phyloP scores from a whole-genome alignment of 2,329 filamentous ascomycete species.

The Nemania serpens region DNA sequence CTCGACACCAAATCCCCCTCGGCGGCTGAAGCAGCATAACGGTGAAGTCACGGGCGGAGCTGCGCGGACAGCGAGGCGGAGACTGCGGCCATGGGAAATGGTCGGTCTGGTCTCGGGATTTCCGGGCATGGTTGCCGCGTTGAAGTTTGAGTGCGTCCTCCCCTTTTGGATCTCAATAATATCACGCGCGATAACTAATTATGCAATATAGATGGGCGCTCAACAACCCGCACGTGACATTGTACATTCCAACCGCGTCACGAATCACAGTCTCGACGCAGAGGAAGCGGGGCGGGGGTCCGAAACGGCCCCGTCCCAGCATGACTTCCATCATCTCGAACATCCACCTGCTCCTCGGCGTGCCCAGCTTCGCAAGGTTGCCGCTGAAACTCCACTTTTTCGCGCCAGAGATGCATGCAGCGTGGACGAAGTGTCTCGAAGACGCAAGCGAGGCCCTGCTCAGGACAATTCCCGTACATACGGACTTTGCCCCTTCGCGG shows the following conservation, averaged over 20 bases:
- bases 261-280: slow-evolving; percentile 60
- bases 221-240: slow-evolving; percentile 80
- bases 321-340: slow-evolving; percentile 76
- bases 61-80: slow-evolving; percentile 69
- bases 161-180: neutral
- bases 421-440: slow-evolving; percentile 67
- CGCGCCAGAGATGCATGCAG: slow-evolving; percentile 65
- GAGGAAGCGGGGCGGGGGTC: slow-evolving; percentile 58
- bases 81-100: slow-evolving; percentile 88
- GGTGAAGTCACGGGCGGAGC: slow-evolving; percentile 82
- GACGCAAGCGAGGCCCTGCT: slow-evolving; percentile 54
- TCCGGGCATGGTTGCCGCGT: slow-evolving; percentile 79
- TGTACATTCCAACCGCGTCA: slow-evolving; percentile 71
- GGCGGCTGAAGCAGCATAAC: slow-evolving; percentile 91
- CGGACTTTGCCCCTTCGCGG: slow-evolving; percentile 55
- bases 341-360: slow-evolving; percentile 77
- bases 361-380: slow-evolving; percentile 81
- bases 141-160: slow-evolving; percentile 86
- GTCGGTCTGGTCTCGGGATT: slow-evolving; percentile 85
- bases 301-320: slow-evolving; percentile 61
- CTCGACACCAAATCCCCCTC: slow-evolving; percentile 84
- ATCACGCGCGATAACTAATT: slow-evolving; percentile 23
- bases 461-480: slow-evolving; percentile 56
- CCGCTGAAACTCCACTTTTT: slow-evolving; percentile 84
- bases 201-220: slow-evolving; percentile 77